Evolutionary conservation across 2,329 filamentous ascomycete species (phyloP), one percentile per base, ranked within the genome.

Genomic region (Dothidotthia symphoricarpi): DNA sequence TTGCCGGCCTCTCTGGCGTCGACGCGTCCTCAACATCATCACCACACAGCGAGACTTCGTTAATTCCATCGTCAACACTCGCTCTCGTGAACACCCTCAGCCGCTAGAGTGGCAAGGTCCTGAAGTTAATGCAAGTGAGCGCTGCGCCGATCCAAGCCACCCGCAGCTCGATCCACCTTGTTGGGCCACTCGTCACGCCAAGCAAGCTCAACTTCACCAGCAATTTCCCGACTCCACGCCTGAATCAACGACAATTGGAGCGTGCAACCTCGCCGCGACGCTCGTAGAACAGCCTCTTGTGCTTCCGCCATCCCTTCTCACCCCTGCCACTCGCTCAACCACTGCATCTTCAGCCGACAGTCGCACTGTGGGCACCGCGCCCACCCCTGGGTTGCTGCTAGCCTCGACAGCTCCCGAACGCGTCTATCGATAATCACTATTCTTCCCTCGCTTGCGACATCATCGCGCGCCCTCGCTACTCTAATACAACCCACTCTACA

Each of bases 171-270:
- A 45, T 54, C 41, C 52, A 46, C 9, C 25, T 27, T 14, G 25
- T n/a, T 27, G 25, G 13, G 25, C 47, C 51, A 54, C 34, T 52
- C 42, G 45, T 43, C 41, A 52, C 55, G 62, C 62, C 61, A 67
- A 66, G 62, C 47, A 19, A 43, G 46, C 50, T 39, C 47, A 43
- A 56, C 52, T 45, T 60, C 51, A 58, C 46, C 47, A 42, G 51
- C 53, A 56, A 64, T 64, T 61, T 64, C 60, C 59, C 59, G 41
- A 34, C 41, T 50, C 51, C 55, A 57, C 51, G 36, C 39, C 34
- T 41, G 30, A 37, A 42, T 39, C 43, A 34, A 51, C 51, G 41
- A 45, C 50, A 42, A 57, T 54, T 57, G 47, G 53, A 49, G 47
- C 39, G 41, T 36, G 47, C 44, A 49, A 44, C 40, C 36, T 49